Evolutionary conservation across 1,284 basidiomycete genomes (phyloP).

Genomic region (Tilletia walkeri): DNA sequence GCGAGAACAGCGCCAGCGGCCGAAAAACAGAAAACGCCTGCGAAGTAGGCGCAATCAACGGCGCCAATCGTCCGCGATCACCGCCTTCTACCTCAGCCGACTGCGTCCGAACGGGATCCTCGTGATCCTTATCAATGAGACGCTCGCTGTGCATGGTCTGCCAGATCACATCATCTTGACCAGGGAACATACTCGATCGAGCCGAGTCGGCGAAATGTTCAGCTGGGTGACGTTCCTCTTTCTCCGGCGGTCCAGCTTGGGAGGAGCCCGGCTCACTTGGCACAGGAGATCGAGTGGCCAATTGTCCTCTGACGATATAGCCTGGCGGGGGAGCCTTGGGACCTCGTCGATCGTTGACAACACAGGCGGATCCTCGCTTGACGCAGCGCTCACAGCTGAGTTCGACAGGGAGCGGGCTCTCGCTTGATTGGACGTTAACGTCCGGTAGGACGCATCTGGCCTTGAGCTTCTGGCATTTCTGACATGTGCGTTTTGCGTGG

Average conservation of each 20-base stretch:
- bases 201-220: neutral
- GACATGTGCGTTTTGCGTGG: conserved; percentile 33
- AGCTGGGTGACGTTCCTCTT: neutral
- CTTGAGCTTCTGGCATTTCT: conserved; percentile 35
- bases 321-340: conserved; percentile 65
- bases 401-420: conserved; percentile 21
- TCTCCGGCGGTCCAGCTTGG: neutral
- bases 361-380: conserved; percentile 29
- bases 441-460: conserved; percentile 38
- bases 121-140: neutral
- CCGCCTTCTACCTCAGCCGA: neutral
- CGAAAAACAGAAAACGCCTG: neutral
- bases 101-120: neutral
- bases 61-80: neutral
- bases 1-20: neutral
- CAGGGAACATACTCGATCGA: neutral
- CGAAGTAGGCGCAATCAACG: neutral
- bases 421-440: conserved; percentile 31
- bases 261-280: too few relatives aligned
- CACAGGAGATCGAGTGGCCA: neutral
- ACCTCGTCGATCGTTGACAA: conserved; percentile 23
- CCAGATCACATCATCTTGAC: neutral
- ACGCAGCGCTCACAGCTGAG: conserved; percentile 35
- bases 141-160: neutral
- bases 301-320: neutral